Conservation (phyloP, 2,329 filamentous ascomycete genomes). For the Penicillium sp. region DNA sequence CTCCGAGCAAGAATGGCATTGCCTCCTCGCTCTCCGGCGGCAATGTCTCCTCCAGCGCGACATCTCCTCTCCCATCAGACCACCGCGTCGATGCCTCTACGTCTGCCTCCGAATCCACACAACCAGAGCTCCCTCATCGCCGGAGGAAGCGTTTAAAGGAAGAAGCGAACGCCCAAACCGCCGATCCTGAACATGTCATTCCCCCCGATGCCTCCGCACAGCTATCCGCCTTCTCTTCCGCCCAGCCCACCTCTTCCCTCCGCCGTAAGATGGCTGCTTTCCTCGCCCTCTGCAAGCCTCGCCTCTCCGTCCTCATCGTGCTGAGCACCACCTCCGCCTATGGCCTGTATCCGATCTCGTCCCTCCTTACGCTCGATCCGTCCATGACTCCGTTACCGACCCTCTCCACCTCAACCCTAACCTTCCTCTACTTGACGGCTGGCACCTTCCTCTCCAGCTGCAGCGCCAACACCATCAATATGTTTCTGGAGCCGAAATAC, state of each 20-base stretch:
- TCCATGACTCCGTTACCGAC: conserved; percentile 52
- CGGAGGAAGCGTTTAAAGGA: conserved; percentile 38
- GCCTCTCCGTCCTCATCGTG: conserved; percentile 81
- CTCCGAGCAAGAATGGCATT: too few relatives aligned
- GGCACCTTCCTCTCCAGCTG: conserved; percentile 85
- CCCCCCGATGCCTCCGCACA: conserved; percentile 55
- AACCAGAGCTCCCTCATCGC: conserved; percentile 33
- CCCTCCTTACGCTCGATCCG: conserved; percentile 74
- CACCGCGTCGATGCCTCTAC: too few relatives aligned
- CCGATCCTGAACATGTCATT: conserved; percentile 29
- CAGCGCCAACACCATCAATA: conserved; percentile 88
- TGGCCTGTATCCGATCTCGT: conserved; percentile 83
- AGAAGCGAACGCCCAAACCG: conserved; percentile 15
- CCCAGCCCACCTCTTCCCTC: conserved; percentile 49
- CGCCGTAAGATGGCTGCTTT: conserved; percentile 66
- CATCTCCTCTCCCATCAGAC: too few relatives aligned
- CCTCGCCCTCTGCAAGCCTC: conserved; percentile 88
- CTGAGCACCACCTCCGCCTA: conserved; percentile 86
- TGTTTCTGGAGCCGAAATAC: conserved; percentile 85
- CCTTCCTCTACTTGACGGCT: conserved; percentile 79
- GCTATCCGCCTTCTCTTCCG: conserved; percentile 49
- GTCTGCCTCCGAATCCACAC: conserved; percentile 10
- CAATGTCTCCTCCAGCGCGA: too few relatives aligned
- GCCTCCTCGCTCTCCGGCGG: too few relatives aligned
- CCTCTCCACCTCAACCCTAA: conserved; percentile 67